Evolutionary conservation across 345 rosid species (phyloP).

Genomic region (Citrus trifoliata): DNA sequence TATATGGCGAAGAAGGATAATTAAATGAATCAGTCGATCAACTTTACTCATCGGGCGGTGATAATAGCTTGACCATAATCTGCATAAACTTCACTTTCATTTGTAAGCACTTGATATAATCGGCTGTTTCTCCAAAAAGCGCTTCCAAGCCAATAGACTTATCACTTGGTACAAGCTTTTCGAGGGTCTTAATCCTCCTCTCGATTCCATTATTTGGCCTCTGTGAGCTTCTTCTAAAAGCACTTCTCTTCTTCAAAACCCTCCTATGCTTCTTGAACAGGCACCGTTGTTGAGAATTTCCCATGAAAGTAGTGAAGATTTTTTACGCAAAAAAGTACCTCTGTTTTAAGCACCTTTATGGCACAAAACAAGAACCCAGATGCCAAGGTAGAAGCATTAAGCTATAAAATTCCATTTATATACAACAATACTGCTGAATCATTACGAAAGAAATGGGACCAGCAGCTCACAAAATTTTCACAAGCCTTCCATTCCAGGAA

Average conservation of each 20-base stretch:
- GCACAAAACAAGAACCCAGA: not conserved
- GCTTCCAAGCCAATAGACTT: not conserved
- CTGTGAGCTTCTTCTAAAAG: not conserved
- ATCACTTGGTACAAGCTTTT: constrained; percentile 4
- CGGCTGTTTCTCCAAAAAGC: constrained; percentile 10
- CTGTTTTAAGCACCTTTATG: not conserved
- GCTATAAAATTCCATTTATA: not conserved
- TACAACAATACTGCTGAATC: not conserved
- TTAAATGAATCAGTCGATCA: not conserved
- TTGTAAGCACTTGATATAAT: constrained; percentile 10
- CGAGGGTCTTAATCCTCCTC: not conserved
- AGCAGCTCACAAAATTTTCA: not conserved
- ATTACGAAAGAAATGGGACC: not conserved
- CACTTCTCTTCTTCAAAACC: not conserved
- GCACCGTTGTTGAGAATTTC: not conserved
- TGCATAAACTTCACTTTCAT: constrained; percentile 13
- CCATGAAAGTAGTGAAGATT: not conserved
- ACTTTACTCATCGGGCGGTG: not conserved
- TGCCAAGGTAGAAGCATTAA: not conserved
- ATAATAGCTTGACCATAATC: not conserved
- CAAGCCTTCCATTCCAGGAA: not conserved
- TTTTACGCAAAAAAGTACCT: not conserved
- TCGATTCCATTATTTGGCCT: not conserved
- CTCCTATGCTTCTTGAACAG: not conserved
- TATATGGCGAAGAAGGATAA: not conserved